Conservation (phyloP, 371 early-diverging fungal species). For the Coemansia sp. region DNA sequence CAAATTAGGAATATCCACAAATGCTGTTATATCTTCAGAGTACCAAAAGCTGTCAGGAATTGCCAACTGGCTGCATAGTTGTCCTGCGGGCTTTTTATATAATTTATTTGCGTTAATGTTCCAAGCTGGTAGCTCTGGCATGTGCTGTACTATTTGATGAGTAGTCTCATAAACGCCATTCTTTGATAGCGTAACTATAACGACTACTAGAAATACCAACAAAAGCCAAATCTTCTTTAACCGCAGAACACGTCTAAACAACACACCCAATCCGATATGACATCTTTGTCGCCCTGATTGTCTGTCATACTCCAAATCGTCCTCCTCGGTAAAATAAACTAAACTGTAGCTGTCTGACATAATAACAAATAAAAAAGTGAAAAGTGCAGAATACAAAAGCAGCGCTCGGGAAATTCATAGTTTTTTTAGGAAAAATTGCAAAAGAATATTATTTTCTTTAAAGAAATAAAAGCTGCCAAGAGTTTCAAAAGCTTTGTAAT, state of each 20-base stretch:
- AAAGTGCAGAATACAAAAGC: background rate
- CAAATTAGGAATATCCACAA: conserved; percentile 5
- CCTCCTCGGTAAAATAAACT: background rate
- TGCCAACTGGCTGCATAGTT: conserved; percentile 6
- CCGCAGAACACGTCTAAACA: background rate
- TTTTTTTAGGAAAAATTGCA: background rate
- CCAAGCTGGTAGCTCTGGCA: background rate
- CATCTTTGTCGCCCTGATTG: background rate
- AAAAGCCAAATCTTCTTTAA: background rate
- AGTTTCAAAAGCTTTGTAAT: too few relatives aligned
- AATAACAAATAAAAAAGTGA: background rate
- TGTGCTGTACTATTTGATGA: background rate
- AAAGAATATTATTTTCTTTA: background rate
- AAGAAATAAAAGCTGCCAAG: background rate
- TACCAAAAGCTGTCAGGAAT: conserved; percentile 9
- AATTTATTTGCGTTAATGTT: background rate
- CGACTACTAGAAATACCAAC: background rate
- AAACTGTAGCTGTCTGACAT: background rate
- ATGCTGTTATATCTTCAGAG: background rate
- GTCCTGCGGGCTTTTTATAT: background rate
- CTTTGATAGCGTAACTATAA: background rate
- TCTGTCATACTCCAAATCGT: background rate
- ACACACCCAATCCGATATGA: background rate
- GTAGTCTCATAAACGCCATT: background rate
- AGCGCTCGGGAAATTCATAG: background rate